These are phyloP conservation scores for Kalmusia sp. DNA, from an alignment of 2,329 filamentous ascomycete species.

Conservation along the genomic window DNA sequence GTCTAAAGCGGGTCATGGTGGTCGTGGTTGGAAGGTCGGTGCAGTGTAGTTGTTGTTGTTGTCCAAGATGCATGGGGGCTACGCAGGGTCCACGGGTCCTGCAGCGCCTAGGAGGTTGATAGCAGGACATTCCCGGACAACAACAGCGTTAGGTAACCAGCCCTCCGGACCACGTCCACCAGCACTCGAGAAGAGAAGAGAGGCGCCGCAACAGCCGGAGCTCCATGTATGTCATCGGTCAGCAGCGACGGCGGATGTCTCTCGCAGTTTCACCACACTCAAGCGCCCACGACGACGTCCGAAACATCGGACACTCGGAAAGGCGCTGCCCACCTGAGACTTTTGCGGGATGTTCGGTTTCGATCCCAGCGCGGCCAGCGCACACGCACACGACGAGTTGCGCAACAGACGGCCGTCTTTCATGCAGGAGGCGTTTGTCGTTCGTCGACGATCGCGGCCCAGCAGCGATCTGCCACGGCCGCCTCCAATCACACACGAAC, in stretches of 20 bases:
- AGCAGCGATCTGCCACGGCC: conserved; percentile 14
- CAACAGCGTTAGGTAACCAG: not conserved
- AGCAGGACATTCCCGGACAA: not conserved
- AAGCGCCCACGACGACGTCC: conserved; percentile 1
- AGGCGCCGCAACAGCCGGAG: not conserved
- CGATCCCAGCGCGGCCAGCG: not conserved
- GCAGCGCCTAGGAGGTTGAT: not conserved
- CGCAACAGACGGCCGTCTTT: conserved; percentile 2
- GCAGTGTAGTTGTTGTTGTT: no score
- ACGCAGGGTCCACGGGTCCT: not conserved
- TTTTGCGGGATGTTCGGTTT: not conserved
- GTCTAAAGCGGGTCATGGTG: not conserved
- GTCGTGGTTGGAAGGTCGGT: conserved; percentile 3
- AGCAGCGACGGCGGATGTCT: not conserved
- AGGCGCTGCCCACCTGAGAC: conserved; percentile 1
- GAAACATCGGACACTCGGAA: conserved; percentile 3
- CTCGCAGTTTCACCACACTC: not conserved
- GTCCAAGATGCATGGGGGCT: not conserved
- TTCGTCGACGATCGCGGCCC: conserved; percentile 19
- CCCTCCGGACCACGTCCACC: not conserved
- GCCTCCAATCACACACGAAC: conserved; percentile 20
- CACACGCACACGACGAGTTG: conserved; percentile 7
- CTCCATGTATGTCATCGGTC: not conserved
- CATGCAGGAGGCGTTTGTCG: conserved; percentile 9
- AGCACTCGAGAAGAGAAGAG: no score